Evolutionary conservation across 225 moss, liverwort and hornwort genomes (phyloP).

Genomic region (Pseudisothecium myosuroides): DNA sequence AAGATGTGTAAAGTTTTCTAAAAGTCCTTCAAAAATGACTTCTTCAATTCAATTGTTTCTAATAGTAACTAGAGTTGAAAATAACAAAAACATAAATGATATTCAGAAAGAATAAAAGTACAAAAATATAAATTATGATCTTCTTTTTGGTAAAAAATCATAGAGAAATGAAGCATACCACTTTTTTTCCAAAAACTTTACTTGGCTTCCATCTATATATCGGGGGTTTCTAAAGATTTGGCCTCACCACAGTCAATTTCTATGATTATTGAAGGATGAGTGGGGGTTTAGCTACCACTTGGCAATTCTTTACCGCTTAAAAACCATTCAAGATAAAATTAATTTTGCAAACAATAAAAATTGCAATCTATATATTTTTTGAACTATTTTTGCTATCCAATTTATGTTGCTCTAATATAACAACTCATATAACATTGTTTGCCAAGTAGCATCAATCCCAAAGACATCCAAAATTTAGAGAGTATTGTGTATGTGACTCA

Average conservation of each 20-base stretch:
- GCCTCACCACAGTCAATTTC: neutral
- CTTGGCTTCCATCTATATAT: neutral
- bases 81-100: neutral
- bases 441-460: neutral
- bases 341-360: too few species aligned
- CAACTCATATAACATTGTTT: neutral
- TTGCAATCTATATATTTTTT: neutral
- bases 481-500: rapidly evolving
- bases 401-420: neutral
- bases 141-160: rapidly evolving
- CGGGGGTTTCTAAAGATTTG: neutral
- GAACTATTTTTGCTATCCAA: neutral
- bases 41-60: neutral
- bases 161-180: rapidly evolving
- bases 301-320: neutral
- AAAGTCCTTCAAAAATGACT: neutral
- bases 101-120: neutral
- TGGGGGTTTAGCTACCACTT: neutral
- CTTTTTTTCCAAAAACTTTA: neutral
- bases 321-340: too few species aligned
- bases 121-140: neutral
- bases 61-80: neutral
- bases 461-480: neutral
- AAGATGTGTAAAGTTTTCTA: rapidly evolving
- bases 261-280: neutral